Evolutionary conservation across 108 stramenopile species (phyloP), one percentile per base, ranked within the genome.

Genomic region (Pseudonitzschia multiseries): DNA sequence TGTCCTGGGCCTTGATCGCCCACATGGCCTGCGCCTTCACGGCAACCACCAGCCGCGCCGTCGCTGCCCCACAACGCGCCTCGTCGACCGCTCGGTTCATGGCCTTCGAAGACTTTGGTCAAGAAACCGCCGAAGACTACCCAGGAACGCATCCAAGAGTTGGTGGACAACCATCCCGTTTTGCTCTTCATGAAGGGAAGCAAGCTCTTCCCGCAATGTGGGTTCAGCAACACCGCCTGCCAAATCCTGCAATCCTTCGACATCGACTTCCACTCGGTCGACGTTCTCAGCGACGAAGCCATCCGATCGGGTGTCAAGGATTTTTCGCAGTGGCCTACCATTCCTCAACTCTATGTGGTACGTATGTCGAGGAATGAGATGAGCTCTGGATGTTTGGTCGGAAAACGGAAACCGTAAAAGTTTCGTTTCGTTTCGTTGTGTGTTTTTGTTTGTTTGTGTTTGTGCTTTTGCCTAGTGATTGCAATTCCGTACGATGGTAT

Each of bases 171-270:
- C 15, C 69, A 96, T 73, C 89, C 93, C 64, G 90, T 98, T 51
- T 64, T 98, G 57, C 85, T 97, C 63, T 98, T 98, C 81, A 98
- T 98, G 96, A 98, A 98, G 82, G 98, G 98, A 21, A 85, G 80
- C 72, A 96, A 97, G 76, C 76, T 94, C 46, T 97, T 96, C 69
- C 98, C 98, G 44, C 97, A 97, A 71, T 99, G 98, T 69, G 98
- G 98, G 44, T 99, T 97, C 76, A 86, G 81, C 74, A 96, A 97
- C 79, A 97, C 95, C 15, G 98, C 98, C 20, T 79, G 87, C 41
- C 96, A 96, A 77, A 97, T 98, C 43, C 80, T 99, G 44, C 76
- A 91, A 13, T 69, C 85, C 9, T 89, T 79, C 72, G 81, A 83
- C 48, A 84, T 93, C 59, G 92, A 97, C 26, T 97, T 93, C 77